phyloP scores from a whole-genome alignment of 2,329 filamentous ascomycete species.

The Xylaria sp. region DNA sequence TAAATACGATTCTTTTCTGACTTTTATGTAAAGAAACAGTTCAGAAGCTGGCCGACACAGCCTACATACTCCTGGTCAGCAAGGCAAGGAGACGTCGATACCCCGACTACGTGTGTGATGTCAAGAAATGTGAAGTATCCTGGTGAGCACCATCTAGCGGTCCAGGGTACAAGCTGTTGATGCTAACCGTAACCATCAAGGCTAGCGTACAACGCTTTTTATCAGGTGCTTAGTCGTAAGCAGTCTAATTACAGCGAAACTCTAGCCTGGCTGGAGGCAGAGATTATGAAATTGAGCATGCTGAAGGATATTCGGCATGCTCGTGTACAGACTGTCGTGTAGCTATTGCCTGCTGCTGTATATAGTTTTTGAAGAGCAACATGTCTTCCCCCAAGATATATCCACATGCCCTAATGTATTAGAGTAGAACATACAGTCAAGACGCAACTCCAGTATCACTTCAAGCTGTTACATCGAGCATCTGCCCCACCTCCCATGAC shows the following conservation, averaged over 20 bases:
- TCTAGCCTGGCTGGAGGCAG: conserved; percentile 73
- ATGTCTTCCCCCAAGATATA: too few species aligned
- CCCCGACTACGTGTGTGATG: conserved; percentile 66
- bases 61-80: conserved; percentile 71
- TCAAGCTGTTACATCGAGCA: neutral
- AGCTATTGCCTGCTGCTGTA: neutral
- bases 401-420: neutral
- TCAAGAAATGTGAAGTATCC: conserved; percentile 68
- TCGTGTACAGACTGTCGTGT: conserved; percentile 39
- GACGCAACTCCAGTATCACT: neutral
- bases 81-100: conserved; percentile 58
- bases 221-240: conserved; percentile 72
- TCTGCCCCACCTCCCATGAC: neutral
- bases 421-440: neutral
- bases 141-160: conserved; percentile 62
- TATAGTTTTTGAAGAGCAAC: too few species aligned
- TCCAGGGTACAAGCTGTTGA: neutral
- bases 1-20: neutral
- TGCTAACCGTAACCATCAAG: conserved; percentile 53
- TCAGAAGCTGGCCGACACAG: conserved; percentile 71
- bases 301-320: conserved; percentile 50
- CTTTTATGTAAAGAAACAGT: conserved; percentile 65
- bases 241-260: conserved; percentile 75
- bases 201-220: conserved; percentile 77
- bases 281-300: conserved; percentile 55